Base-by-base conservation (phyloP, 495 filamentous ascomycete species). In the Articulospora tetracladia region DNA sequence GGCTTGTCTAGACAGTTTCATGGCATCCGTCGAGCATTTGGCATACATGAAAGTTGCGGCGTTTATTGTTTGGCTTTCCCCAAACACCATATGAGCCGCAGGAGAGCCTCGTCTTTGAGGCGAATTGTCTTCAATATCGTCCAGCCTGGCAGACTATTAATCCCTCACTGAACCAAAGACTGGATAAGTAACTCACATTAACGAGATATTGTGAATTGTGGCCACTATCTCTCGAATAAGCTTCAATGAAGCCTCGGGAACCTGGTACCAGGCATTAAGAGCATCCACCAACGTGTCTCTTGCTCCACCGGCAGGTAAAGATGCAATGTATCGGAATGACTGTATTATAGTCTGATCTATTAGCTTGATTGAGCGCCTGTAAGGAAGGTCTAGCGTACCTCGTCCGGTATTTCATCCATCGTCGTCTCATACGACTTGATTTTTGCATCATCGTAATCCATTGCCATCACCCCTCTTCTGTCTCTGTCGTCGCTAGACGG, bases 71-170 rank as follows among this genome's bases (percentile, higher is more conserved):
- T 34, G 24, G n/a, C 19, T 13, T 7, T 30, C 26, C 8, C 24
- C 75, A 57, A 69, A 77, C 17, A 76, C 61, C 11, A 27, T 61
- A 55, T 77, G 74, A 10, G 72, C 61, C 1, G 72, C 58, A 22
- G 75, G 69, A 13, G 61, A 59, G 7, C 72, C 75, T n/a, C 75
- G 70, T 24, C 75, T 66, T 10, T 75, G 66, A 30, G 65, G 54
- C 10, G 74, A 77, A 23, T 55, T 62, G 61, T 76, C 74, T 68
- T 77, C 67, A 46, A 76, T 69, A 49, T 77, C 75, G 50, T 76
- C 74, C 10, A 77, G 62, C 61, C 66, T 68, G 28, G 25, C 23
- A 11, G 46, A 53, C 0, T 17, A 30, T 24, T 60, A 49, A 15
- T 49, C 39, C n/a, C 39, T 44, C 8, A 34, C 22, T 8, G 48